Evolutionary conservation across 495 filamentous ascomycete genomes (phyloP).

Genomic region (Ramalina intermedia): DNA sequence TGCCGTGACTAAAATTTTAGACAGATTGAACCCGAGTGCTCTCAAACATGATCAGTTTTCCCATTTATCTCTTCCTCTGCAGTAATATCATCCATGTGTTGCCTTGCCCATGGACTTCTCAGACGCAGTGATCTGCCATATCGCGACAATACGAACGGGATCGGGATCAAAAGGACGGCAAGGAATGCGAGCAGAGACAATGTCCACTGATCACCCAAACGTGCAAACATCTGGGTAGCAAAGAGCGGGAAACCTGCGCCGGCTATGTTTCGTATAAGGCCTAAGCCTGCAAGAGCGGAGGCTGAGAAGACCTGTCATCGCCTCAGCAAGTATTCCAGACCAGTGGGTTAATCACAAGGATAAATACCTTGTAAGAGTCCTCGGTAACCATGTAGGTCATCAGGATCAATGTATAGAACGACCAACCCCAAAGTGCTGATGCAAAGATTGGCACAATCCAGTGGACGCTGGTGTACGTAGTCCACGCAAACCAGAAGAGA

Average conservation of each 20-base stretch:
- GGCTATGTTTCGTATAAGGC: conserved; percentile 27
- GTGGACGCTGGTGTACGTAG: conserved; percentile 26
- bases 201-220: conserved; percentile 52
- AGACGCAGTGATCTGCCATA: conserved; percentile 24
- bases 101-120: conserved; percentile 27
- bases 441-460: conserved; percentile 37
- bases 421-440: conserved; percentile 26
- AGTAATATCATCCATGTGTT: conserved; percentile 25
- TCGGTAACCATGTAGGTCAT: conserved; percentile 21
- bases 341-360: background rate
- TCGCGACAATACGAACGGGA: conserved; percentile 26
- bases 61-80: conserved; percentile 1
- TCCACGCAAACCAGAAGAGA: conserved; percentile 36
- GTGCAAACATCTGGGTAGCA: conserved; percentile 43
- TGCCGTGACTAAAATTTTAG: too few species aligned
- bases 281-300: conserved; percentile 29
- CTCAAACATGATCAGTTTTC: too few species aligned
- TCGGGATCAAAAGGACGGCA: conserved; percentile 36
- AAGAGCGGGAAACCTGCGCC: conserved; percentile 34
- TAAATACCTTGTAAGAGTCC: conserved; percentile 14
- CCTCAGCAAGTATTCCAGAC: background rate
- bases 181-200: conserved; percentile 40
- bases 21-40: too few species aligned
- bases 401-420: conserved; percentile 21
- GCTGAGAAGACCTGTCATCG: conserved; percentile 16